Percentiles rank a stretch among this genome's conserved stretches.
Evolutionary conservation across 2,329 filamentous ascomycete genomes (phyloP).

Genomic region (Apiospora phragmitis): DNA sequence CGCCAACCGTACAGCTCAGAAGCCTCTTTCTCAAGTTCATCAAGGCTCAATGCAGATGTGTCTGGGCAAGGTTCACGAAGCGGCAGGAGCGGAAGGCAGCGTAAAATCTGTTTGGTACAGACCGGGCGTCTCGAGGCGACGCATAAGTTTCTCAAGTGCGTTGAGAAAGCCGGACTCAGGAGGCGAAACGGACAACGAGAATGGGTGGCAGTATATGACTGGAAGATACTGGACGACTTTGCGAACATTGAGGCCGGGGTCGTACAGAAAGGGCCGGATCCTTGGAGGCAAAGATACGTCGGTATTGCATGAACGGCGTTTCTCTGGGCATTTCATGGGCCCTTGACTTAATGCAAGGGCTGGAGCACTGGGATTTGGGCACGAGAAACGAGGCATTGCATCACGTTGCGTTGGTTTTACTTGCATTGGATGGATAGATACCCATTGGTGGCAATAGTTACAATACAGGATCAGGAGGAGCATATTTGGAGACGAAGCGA

Average conservation of each 20-base stretch:
- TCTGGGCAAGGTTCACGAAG: background rate
- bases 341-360: conserved; percentile 6
- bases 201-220: conserved; percentile 47
- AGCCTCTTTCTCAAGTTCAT: background rate
- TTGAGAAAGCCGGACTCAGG: conserved; percentile 32
- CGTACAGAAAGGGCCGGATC: conserved; percentile 37
- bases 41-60: background rate
- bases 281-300: conserved; percentile 46
- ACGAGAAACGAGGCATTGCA: background rate
- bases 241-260: conserved; percentile 38
- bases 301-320: conserved; percentile 36
- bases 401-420: background rate
- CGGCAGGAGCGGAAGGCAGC: conserved; percentile 8
- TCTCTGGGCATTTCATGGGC: conserved; percentile 3
- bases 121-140: conserved; percentile 31
- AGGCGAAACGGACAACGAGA: conserved; percentile 30
- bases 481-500: background rate
- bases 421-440: background rate
- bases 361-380: conserved; percentile 10
- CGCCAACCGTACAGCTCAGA: background rate
- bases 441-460: background rate
- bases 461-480: background rate
- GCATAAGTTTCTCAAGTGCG: conserved; percentile 31
- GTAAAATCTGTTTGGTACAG: conserved; percentile 45
- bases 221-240: conserved; percentile 45